A percentile compares a stretch with the other conserved stretches of the same genome.
Evolutionary conservation across 192 early-diverging fungal species (phyloP).

Genomic region (Umbelopsis sp.): DNA sequence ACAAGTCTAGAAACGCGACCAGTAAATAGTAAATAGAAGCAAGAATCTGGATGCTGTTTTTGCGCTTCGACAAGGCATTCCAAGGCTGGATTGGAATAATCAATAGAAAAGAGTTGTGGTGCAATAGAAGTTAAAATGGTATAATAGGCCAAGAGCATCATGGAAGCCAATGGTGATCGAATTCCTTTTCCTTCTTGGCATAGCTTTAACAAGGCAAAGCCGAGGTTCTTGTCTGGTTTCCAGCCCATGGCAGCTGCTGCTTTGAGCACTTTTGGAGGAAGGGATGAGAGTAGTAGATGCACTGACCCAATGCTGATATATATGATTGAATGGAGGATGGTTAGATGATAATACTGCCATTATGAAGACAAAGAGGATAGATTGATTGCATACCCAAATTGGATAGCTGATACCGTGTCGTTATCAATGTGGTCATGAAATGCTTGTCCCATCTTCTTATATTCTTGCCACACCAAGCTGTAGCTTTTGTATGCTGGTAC

Average conservation of each 20-base stretch:
- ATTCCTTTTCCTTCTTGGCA: slow-evolving; percentile 47
- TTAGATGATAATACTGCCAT: no score
- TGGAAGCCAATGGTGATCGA: slow-evolving; percentile 51
- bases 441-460: slow-evolving; percentile 50
- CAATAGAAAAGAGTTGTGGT: slow-evolving; percentile 46
- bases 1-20: slow-evolving; percentile 48
- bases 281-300: slow-evolving; percentile 47
- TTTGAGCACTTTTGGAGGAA: slow-evolving; percentile 49
- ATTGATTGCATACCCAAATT: slow-evolving; percentile 50
- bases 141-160: slow-evolving; percentile 53
- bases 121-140: slow-evolving; percentile 54
- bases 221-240: slow-evolving; percentile 51
- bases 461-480: slow-evolving; percentile 50
- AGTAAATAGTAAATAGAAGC: slow-evolving; percentile 55
- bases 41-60: slow-evolving; percentile 47
- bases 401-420: slow-evolving; percentile 49
- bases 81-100: slow-evolving; percentile 39
- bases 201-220: slow-evolving; percentile 47
- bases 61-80: slow-evolving; percentile 52
- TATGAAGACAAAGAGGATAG: neutral
- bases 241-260: slow-evolving; percentile 52
- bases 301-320: slow-evolving; percentile 30
- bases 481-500: slow-evolving; percentile 50
- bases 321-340: neutral
- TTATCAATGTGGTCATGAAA: slow-evolving; percentile 45